A percentile compares a stretch with the other conserved stretches of the same genome.
Conservation (phyloP, 305 asterid species). For the Fraxinus platypoda region DNA sequence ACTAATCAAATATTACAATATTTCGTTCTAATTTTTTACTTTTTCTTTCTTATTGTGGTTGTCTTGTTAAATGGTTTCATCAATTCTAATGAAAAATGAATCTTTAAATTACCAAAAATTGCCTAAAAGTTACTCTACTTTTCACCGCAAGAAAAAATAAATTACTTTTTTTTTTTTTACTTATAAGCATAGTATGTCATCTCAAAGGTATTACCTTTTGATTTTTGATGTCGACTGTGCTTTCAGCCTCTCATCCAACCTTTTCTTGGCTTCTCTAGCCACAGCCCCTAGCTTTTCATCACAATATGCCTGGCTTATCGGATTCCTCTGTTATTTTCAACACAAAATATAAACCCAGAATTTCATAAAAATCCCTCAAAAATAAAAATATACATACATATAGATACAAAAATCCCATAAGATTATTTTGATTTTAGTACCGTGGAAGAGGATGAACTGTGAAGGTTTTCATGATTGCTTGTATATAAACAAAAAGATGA, state of each 20-base stretch:
- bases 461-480: slow-evolving; percentile 34
- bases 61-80: too few species aligned
- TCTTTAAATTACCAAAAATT: background rate
- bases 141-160: too few species aligned
- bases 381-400: too few species aligned
- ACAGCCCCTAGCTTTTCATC: slow-evolving; percentile 55
- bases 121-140: too few species aligned
- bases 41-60: too few species aligned
- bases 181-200: background rate
- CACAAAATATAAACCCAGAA: background rate
- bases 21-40: background rate
- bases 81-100: too few species aligned
- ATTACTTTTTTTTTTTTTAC: background rate
- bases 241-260: slow-evolving; percentile 58
- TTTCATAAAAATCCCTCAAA: background rate
- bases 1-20: background rate
- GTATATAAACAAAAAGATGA: slow-evolving; percentile 45
- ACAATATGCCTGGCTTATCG: slow-evolving; percentile 24
- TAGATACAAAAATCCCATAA: background rate
- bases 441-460: slow-evolving; percentile 33
- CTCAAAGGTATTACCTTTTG: slow-evolving; percentile 34
- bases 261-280: slow-evolving; percentile 70
- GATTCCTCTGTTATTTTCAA: slow-evolving; percentile 33
- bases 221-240: slow-evolving; percentile 42
- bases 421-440: slow-evolving; percentile 17